Evolutionary conservation across 768 basidiomycete genomes (phyloP), one percentile per base, ranked within the genome.

Genomic region (Lactifluus pinguis): DNA sequence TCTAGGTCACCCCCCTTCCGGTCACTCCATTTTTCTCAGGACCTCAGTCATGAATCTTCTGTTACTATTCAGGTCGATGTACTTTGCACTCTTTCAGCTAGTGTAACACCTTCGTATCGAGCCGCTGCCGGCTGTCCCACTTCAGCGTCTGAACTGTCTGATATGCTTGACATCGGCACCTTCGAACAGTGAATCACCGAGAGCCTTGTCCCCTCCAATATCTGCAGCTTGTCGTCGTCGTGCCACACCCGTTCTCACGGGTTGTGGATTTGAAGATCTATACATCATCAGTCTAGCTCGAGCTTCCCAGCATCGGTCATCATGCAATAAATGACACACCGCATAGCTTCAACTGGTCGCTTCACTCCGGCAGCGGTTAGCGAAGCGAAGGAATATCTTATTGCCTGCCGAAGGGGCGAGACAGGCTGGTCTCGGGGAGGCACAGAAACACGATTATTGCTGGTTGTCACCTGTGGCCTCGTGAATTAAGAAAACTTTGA

Each of bases 121-220:
- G n/a, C n/a, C n/a, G n/a, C n/a, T n/a, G 32, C 15, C 3, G 17
- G 30, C 13, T 30, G 32, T 25, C 17, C 3, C 32, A 19, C 4
- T 47, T 55, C 29, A 66, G 14, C n/a, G n/a, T n/a, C n/a, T n/a
- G n/a, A n/a, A n/a, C n/a, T 57, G 63, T 47, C 44, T 60, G 29
- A 66, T 25, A 6, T 63, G 65, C n/a, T 66, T 66, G 17, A 49
- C 59, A 34, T 66, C 65, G 11, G 53, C 45, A 15, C 56, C 55
- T 6, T 59, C 60, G 6, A 59, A 21, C 8, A 45, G 55, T 38
- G 64, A 44, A 54, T 54, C 53, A 10, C 59, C 34, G 15, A 66
- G 53, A 21, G 59, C 56, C 21, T 57, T 39, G 29, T 59, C 55
- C 42, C 47, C 41, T n/a, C 54, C 57, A 32, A 21, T 19, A 57